Evolutionary conservation across 2,329 filamentous ascomycete genomes (phyloP).

Genomic region (Capronia coronata): DNA sequence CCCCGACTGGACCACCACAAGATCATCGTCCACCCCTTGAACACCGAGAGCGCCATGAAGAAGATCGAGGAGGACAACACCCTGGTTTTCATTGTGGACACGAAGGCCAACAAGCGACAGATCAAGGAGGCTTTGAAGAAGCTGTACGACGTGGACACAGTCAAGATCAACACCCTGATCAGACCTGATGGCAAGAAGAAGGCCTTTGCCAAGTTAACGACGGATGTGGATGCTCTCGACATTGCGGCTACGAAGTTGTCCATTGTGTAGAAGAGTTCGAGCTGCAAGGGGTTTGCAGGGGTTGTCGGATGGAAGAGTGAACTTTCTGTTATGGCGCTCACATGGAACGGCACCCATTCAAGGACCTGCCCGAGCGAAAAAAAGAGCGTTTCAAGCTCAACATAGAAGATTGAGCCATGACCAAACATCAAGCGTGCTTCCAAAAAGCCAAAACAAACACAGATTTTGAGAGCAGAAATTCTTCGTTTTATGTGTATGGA

Average conservation of each 20-base stretch:
- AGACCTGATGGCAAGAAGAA: conserved; percentile 96
- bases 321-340: conserved; percentile 40
- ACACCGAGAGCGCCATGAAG: conserved; percentile 99
- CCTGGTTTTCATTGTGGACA: conserved; percentile 91
- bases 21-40: conserved; percentile 95
- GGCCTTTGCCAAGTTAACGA: conserved; percentile 90
- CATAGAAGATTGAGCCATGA: conserved; percentile 36
- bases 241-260: conserved; percentile 98
- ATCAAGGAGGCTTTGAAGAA: conserved; percentile 98
- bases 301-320: conserved; percentile 29
- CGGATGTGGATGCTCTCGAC: conserved; percentile 96
- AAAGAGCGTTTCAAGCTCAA: conserved; percentile 1
- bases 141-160: conserved; percentile 94
- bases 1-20: conserved; percentile 95
- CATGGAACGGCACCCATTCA: conserved; percentile 28
- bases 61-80: conserved; percentile 99
- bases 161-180: conserved; percentile 99
- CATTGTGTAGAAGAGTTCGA: conserved; percentile 64
- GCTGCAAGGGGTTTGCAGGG: conserved; percentile 1
- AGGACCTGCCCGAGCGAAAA: conserved; percentile 33
- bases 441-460: conserved; percentile 3
- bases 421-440: conserved; percentile 29
- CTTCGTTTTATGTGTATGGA: conserved; percentile 9
- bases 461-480: conserved; percentile 16
- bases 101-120: conserved; percentile 99